phyloP scores from a whole-genome alignment of 1,139 yeast species.

The Suhomyces ambrosiae region DNA sequence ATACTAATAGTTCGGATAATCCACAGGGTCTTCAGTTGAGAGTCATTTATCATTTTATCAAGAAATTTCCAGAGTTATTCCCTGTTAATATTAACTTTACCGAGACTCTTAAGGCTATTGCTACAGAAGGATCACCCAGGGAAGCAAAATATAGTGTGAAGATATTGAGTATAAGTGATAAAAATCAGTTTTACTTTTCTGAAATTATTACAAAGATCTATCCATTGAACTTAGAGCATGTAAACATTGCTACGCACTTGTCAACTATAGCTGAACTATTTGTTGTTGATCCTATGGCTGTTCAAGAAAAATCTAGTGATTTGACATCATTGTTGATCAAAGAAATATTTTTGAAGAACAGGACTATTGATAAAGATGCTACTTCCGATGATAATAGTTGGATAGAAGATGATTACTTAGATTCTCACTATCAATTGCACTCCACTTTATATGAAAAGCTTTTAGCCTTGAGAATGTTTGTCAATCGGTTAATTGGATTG shows the following conservation, averaged over 20 bases:
- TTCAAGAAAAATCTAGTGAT: constrained; percentile 58
- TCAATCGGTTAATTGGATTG: constrained; percentile 60
- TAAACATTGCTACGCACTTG: constrained; percentile 55
- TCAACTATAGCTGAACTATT: constrained; percentile 65
- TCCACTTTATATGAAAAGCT: constrained; percentile 48
- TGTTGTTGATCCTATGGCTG: constrained; percentile 48
- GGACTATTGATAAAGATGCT: constrained; percentile 26
- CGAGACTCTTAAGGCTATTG: constrained; percentile 45
- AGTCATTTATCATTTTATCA: constrained; percentile 62
- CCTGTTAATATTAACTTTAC: constrained; percentile 41
- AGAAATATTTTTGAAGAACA: constrained; percentile 58
- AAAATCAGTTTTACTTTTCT: constrained; percentile 40
- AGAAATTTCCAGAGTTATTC: constrained; percentile 45
- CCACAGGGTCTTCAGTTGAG: constrained; percentile 36
- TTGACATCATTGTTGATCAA: constrained; percentile 64
- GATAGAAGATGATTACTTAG: constrained; percentile 52
- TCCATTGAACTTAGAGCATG: constrained; percentile 49
- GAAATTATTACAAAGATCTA: constrained; percentile 46
- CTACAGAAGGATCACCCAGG: constrained; percentile 54
- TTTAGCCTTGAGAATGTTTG: constrained; percentile 59
- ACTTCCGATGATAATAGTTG: constrained; percentile 39
- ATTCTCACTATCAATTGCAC: constrained; percentile 22
- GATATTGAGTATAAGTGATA: constrained; percentile 52
- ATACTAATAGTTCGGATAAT: constrained; percentile 15
- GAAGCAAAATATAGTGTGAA: constrained; percentile 72